Conservation (phyloP, 495 filamentous ascomycete species). For the Trichodelitschia bisporula region DNA sequence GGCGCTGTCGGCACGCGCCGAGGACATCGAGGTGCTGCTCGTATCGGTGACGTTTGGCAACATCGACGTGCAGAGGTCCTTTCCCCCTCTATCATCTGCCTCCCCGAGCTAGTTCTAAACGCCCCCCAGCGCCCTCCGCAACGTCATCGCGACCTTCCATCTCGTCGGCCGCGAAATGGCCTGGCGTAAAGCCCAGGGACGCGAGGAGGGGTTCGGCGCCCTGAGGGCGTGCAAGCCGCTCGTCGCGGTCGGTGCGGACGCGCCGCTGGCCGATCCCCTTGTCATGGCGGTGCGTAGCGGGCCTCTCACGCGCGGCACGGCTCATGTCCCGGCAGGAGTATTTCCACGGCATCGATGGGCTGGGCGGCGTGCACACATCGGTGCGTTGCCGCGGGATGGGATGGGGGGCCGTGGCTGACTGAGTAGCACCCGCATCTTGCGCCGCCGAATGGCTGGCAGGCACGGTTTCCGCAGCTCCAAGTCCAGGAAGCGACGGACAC, state of each 20-base stretch:
- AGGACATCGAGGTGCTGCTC: conserved; percentile 72
- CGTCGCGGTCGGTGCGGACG: conserved; percentile 64
- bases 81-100: neutral
- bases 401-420: neutral
- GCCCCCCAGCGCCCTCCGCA: conserved; percentile 47
- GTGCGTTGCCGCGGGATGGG: no score
- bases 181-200: conserved; percentile 49
- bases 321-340: no score
- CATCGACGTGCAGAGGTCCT: conserved; percentile 50
- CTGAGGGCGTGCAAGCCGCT: conserved; percentile 48
- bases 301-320: no score
- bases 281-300: no score
- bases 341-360: conserved; percentile 65
- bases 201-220: conserved; percentile 38
- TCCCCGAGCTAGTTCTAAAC: neutral
- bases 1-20: conserved; percentile 54
- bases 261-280: conserved; percentile 60
- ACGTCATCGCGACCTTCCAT: conserved; percentile 79
- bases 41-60: conserved; percentile 89
- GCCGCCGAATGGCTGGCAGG: conserved; percentile 54
- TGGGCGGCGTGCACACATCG: conserved; percentile 71
- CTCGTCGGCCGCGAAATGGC: conserved; percentile 70
- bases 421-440: conserved; percentile 64
- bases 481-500: no score
- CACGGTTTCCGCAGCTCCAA: no score